Evolutionary conservation across 805 yeast genomes (phyloP).

Genomic region (Wickerhamomyces subpelliculosus): DNA sequence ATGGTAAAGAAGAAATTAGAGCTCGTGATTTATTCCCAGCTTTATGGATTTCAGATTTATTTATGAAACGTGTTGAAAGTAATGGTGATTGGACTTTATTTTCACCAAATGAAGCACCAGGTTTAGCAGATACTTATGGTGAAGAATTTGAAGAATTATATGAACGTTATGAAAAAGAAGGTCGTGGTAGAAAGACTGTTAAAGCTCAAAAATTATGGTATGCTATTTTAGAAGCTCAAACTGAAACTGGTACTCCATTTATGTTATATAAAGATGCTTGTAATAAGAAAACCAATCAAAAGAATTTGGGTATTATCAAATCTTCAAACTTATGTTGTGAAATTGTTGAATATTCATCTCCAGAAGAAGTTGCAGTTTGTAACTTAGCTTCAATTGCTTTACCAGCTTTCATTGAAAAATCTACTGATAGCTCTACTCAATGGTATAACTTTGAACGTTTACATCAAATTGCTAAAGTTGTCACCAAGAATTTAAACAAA

Average conservation of each 20-base stretch:
- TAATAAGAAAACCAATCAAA: conserved; percentile 81
- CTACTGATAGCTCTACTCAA: conserved; percentile 36
- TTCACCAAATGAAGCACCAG: conserved; percentile 86
- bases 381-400: conserved; percentile 87
- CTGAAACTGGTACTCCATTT: conserved; percentile 95
- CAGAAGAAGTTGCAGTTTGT: conserved; percentile 94
- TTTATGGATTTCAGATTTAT: conserved; percentile 90
- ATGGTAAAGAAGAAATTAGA: conserved; percentile 89
- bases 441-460: conserved; percentile 66
- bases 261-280: conserved; percentile 92
- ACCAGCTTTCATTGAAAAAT: conserved; percentile 61
- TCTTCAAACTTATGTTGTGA: conserved; percentile 94
- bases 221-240: conserved; percentile 83
- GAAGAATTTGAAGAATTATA: conserved; percentile 73
- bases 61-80: conserved; percentile 82
- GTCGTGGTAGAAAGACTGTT: conserved; percentile 54
- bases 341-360: conserved; percentile 84
- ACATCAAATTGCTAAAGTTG: conserved; percentile 71
- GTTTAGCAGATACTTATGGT: conserved; percentile 76
- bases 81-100: conserved; percentile 83
- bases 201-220: conserved; percentile 91
- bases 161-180: conserved; percentile 63
- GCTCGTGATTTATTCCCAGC: conserved; percentile 93
- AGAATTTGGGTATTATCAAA: conserved; percentile 87
- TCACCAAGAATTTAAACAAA: conserved; percentile 71